Conservation (phyloP, 441 rosid species). For the Francoa sonchifolia region DNA sequence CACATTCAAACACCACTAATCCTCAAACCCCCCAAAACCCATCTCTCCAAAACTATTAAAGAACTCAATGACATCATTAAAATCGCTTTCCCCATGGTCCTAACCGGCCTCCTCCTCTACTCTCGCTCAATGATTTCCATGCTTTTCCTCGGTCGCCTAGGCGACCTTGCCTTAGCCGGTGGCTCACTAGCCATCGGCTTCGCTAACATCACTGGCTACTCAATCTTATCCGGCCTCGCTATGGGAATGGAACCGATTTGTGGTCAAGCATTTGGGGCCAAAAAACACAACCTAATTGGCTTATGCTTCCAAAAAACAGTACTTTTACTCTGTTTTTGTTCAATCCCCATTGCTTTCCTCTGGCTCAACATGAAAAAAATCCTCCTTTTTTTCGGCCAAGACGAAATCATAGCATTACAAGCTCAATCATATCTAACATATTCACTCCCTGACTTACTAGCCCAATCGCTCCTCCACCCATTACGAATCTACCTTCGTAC, state of each 20-base stretch:
- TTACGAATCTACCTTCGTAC: slow-evolving; percentile 68
- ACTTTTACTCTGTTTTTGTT: slow-evolving; percentile 39
- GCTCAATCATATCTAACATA: slow-evolving; percentile 56
- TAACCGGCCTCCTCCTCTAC: slow-evolving; percentile 70
- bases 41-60: slow-evolving; percentile 17
- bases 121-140: slow-evolving; percentile 84
- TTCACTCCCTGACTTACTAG: slow-evolving; percentile 74
- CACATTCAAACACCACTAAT: slow-evolving; percentile 20
- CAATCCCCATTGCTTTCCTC: slow-evolving; percentile 49
- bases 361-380: slow-evolving; percentile 70
- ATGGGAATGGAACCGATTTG: slow-evolving; percentile 92
- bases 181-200: slow-evolving; percentile 81
- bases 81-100: slow-evolving; percentile 57
- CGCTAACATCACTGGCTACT: slow-evolving; percentile 85
- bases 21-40: slow-evolving; percentile 17
- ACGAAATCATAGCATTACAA: slow-evolving; percentile 34
- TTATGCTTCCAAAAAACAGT: slow-evolving; percentile 53
- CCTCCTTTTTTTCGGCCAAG: slow-evolving; percentile 48
- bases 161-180: slow-evolving; percentile 61
- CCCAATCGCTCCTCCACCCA: slow-evolving; percentile 72
- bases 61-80: slow-evolving; percentile 43
- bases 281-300: slow-evolving; percentile 37
- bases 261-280: slow-evolving; percentile 82
- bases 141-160: slow-evolving; percentile 64
- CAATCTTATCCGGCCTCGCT: slow-evolving; percentile 75